Evolutionary conservation across 768 basidiomycete species (phyloP), one percentile per base, ranked within the genome.

Genomic region (Lyophyllum shimeji): DNA sequence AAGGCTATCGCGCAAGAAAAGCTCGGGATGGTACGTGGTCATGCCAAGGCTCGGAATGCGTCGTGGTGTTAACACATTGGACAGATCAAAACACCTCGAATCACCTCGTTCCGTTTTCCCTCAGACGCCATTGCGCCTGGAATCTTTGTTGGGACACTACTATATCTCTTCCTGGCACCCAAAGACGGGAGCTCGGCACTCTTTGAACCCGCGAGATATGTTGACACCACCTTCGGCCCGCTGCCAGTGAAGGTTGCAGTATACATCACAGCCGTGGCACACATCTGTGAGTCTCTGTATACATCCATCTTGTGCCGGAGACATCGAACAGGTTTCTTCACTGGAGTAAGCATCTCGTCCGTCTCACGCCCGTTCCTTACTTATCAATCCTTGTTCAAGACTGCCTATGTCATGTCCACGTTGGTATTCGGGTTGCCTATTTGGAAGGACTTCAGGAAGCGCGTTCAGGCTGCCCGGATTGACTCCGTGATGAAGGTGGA

Each of bases 401-500:
- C 69, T 2, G 65, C 74, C 21, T 90, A 89, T 67, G 64, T 83
- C n/a, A 23, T 74, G 1, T 61, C 76, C 0, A 82, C 84, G 1
- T n/a, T 85, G 1, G 0, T 79, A 0, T 71, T 78, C 29, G 90
- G 90, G 0, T 76, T 74, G 50, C 84, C 85, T 0, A 74, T 83
- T 11, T 82, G 81, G 76, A 24, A 54, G 9, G 78, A 83, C 58
- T 68, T 92, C 58, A 73, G 81, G 52, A 77, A 69, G 60, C 78
- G 81, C 23, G 80, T 91, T 9, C 87, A 92, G 58, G 69, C 73
- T 29, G 83, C 84, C 15, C 79, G 89, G 2, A 93, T 93, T 42
- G 83, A 89, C 53, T 90, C 89, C 25, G 87, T 93, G 3, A 85
- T 89, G 86, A 93, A 92, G 67, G 80, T 81, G 9, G 72, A 89